A percentile compares a stretch with the other conserved stretches of the same genome.
These are phyloP conservation scores for Malania oleifera DNA, from an alignment of 164 flowering plant genomes.

Conservation along the genomic window DNA sequence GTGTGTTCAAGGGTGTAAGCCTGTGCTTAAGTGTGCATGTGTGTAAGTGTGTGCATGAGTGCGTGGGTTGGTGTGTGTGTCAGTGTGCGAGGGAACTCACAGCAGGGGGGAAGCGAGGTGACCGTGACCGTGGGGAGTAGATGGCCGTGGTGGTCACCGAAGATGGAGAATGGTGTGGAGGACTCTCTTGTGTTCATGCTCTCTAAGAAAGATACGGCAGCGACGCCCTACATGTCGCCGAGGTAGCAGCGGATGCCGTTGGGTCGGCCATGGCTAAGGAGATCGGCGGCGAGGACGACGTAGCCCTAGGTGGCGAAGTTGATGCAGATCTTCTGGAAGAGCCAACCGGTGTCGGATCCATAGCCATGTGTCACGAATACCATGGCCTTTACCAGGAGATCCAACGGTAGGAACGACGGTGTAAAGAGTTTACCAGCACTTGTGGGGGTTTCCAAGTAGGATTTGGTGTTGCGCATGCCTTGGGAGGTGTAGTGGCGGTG, in stretches of 20 bases:
- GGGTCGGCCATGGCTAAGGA: conserved; percentile 91
- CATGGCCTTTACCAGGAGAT: conserved; percentile 48
- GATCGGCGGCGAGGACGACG: conserved; percentile 89
- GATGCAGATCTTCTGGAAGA: conserved; percentile 86
- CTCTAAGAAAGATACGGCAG: conserved; percentile 63
- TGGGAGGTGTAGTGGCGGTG: conserved; percentile 87
- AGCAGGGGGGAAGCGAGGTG: too few species aligned
- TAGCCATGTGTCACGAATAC: conserved; percentile 92
- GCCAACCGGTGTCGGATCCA: conserved; percentile 90
- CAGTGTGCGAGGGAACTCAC: too few species aligned
- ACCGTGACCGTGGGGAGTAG: too few species aligned
- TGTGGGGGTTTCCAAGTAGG: conserved; percentile 65
- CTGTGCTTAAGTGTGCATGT: too few species aligned
- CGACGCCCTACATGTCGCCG: conserved; percentile 73
- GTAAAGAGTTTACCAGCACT: conserved; percentile 89
- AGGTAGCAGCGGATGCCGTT: conserved; percentile 82
- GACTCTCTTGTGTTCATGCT: conserved; percentile 43
- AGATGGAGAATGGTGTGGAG: conserved; percentile 68
- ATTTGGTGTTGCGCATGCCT: conserved; percentile 61
- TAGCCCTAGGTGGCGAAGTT: conserved; percentile 79
- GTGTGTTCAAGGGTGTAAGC: too few species aligned
- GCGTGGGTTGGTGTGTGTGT: too few species aligned
- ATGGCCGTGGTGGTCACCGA: conserved; percentile 87
- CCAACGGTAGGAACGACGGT: conserved; percentile 67
- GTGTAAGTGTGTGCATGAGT: too few species aligned